Percentiles rank a stretch among this genome's conserved stretches.
phyloP scores from a whole-genome alignment of 768 basidiomycete species.

The Mycena pura region DNA sequence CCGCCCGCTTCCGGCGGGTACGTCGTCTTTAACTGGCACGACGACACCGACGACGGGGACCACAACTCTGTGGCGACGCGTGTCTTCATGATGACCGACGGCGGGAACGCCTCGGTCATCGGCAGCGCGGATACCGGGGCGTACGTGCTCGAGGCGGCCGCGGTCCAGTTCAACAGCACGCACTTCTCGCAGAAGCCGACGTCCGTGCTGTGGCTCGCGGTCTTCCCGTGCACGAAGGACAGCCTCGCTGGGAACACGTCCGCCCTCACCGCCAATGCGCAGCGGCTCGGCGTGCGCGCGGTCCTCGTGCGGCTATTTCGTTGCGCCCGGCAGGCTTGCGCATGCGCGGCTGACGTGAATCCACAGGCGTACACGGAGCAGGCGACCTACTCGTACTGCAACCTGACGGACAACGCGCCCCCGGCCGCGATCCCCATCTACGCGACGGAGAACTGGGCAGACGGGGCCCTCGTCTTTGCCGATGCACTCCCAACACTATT shows the following conservation, averaged over 20 bases:
- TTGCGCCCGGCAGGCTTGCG: no score
- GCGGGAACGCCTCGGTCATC: constrained; percentile 3
- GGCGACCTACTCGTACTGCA: not conserved
- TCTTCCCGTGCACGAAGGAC: not conserved
- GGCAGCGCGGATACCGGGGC: not conserved
- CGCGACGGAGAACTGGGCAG: not conserved
- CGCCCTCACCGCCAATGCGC: constrained; percentile 11
- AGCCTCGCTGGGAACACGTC: not conserved
- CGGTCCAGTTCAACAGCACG: constrained; percentile 19
- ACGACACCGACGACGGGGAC: not conserved
- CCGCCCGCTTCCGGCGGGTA: not conserved
- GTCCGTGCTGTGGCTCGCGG: constrained; percentile 11
- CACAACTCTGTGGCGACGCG: not conserved
- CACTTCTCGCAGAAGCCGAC: constrained; percentile 3
- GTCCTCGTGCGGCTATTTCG: constrained; percentile 12
- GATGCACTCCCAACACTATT: not conserved
- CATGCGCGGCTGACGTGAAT: no score
- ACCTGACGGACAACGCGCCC: constrained; percentile 1
- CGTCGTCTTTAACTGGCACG: constrained; percentile 18
- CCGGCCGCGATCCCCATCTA: constrained; percentile 5
- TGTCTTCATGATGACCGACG: constrained; percentile 9
- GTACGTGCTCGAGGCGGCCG: constrained; percentile 9
- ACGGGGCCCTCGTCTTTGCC: not conserved
- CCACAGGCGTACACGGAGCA: not conserved
- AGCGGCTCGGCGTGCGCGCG: constrained; percentile 11